Base-by-base conservation (phyloP, 192 early-diverging fungal genomes). In the Chytriomyces hyalinus region DNA sequence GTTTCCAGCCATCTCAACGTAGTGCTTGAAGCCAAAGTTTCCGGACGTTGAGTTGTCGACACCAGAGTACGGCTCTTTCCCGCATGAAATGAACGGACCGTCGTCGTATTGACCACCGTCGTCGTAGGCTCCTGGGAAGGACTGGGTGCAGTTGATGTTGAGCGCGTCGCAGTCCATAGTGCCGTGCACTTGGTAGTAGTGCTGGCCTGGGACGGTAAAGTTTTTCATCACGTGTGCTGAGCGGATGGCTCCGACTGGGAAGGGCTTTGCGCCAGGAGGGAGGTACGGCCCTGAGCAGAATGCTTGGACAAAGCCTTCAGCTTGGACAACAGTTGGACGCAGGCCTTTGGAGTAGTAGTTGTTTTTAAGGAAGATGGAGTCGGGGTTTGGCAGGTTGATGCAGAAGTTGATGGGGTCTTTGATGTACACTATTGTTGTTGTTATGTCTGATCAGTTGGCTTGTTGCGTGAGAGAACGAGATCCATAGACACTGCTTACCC, bases 1-100 rank as follows among this genome's bases (percentile, higher is more conserved):
- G 67, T 82, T 68, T 22, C 81, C 81, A 46, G 81, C 81, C 61
- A 80, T 71, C 49, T 77, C 68, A 46, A 82, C 70, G 61, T 82
- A 82, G 22, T 79, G 57, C n/a, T n/a, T 10, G 15, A 69, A 22
- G 0, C 44, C 47, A 6, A 73, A 28, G 28, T 70, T 24, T 36
- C 28, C 73, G 26, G 20, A 8, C 64, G 20, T 13, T 36, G 61
- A 44, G 13, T 60, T 46, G 70, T 81, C 80, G 26, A 65, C 60
- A 20, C 80, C 80, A 9, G 77, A 80, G 50, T 81, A 80, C 44
- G 80, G 80, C 50, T 81, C 80, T 61, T 81, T 81, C 2, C 80
- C 80, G 57, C 80, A 81, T 59, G 47, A 51, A 15, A 44, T 9
- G 63, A 59, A 81, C 10, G 80, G 26, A 17, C 66, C 80, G 44